Base-by-base conservation (phyloP, 768 basidiomycete genomes). In the Hemileccinum rubropunctum region DNA sequence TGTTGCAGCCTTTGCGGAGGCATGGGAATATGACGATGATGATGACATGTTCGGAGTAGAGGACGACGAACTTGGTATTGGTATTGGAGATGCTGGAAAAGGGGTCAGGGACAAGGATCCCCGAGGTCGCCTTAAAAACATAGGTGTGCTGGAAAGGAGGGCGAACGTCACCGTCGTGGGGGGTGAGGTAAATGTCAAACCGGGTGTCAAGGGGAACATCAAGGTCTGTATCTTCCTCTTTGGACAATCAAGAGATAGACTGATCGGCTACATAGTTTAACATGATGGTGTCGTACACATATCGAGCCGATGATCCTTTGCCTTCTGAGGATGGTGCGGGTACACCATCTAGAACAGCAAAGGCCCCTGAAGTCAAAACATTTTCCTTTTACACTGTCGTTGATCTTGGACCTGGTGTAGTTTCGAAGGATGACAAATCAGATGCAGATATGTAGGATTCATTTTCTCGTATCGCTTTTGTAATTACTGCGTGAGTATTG, bases 21-120 rank as follows among this genome's bases (percentile, higher is more conserved):
- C 91, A 30, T 98, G 95, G 95, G 94, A 98, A 67, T 97, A 94
- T 54, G 95, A 97, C 47, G 94, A 94, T 51, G 93, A 95, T 50
- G 93, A 91, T 30, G 79, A 78, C 38, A 89, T 91, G 88, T 86
- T 86, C 59, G 82, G 79, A 33, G 63, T 67, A 34, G 69, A 72
- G 35, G 75, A 73, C 21, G 74, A 74, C 39, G 71, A 69, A 30
- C 57, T 71, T 48, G 57, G 68, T 11, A 58, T 69, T 45, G 52
- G 65, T 10, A 45, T 58, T 27, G 63, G 60, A 58, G 71, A 60
- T 53, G 63, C 33, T 53, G 74, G 60, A 58, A 74, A 53, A 64
- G 71, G 35, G 64, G 69, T 53, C 74, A 78, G 58, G 70, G 73
- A 61, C 6, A 80, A 78, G 58, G 78, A 72, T 23, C 67, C 74